Base-by-base conservation (phyloP, 805 yeast genomes). In the Wickerhamia fluorescens region DNA sequence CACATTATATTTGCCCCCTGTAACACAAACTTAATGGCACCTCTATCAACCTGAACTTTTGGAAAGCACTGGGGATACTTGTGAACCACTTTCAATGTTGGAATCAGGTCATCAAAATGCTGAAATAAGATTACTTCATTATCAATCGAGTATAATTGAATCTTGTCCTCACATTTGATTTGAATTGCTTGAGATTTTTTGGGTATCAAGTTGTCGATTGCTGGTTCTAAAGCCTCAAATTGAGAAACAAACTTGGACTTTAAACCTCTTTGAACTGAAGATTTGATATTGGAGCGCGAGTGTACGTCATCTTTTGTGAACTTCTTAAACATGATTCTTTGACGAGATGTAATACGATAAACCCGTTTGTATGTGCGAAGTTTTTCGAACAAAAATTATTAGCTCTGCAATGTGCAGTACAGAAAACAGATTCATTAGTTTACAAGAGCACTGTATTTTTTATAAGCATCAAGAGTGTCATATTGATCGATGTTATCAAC, bases 1-100 rank as follows among this genome's bases (percentile, higher is more conserved):
- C 96, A 88, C 97, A 88, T 88, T 47, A 88, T 83, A 49, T 88
- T 88, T 16, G 96, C 96, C 33, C 96, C 97, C 4, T 94, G 80
- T n/a, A 88, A 61, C 15, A 88, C 92, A 49, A 88, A 88, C 56
- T 88, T 88, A 53, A 88, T 88, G 29, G 97, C 97, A 34, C 97
- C 97, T 51, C 96, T 71, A 48, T 88, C 97, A 8, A 89, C 96
- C 49, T 78, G 83, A 24, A 88, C 94, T 20, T 72, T 61, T 14
- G 96, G 96, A 60, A 88, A 88, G 20, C 78, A 73, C 7, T 71
- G 67, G 4, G 96, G 95, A 49, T 79, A 84, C 53, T 75, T 75
- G 57, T 86, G 95, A 17, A 86, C 85, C 11, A 80, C 53, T 42
- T 67, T 73, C 40, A 89, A 64, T 19, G 84, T 59, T 10, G 96